phyloP scores from a whole-genome alignment of 169 alveolate species.

The Plasmodium knowlesi region DNA sequence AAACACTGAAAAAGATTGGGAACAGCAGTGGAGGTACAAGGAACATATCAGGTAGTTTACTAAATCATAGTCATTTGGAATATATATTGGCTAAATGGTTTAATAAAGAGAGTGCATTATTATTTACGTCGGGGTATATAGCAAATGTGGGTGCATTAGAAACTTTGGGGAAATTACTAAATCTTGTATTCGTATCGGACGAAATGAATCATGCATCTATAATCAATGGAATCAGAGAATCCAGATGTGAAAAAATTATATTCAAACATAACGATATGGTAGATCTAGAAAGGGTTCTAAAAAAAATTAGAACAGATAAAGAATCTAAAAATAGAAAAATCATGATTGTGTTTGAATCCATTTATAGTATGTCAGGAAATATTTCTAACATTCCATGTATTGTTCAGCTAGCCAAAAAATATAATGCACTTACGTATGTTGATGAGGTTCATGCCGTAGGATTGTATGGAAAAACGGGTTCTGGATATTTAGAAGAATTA shows the following conservation, averaged over 20 bases:
- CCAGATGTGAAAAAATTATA: slow-evolving; percentile 80
- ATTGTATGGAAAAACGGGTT: slow-evolving; percentile 90
- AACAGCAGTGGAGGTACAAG: slow-evolving; percentile 94
- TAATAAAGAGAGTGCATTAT: slow-evolving; percentile 86
- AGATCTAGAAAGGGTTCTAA: slow-evolving; percentile 80
- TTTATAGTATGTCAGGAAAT: slow-evolving; percentile 91
- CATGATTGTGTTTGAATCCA: slow-evolving; percentile 90
- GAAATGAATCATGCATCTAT: slow-evolving; percentile 91
- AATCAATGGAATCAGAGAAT: slow-evolving; percentile 89
- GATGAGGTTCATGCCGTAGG: slow-evolving; percentile 95
- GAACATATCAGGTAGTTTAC: slow-evolving; percentile 90
- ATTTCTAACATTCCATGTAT: slow-evolving; percentile 85
- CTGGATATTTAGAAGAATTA: slow-evolving; percentile 86
- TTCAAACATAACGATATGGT: slow-evolving; percentile 86
- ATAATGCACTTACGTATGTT: slow-evolving; percentile 85
- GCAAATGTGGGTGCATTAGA: slow-evolving; percentile 91
- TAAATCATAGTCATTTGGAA: slow-evolving; percentile 86
- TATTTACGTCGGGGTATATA: slow-evolving; percentile 88
- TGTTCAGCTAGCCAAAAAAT: slow-evolving; percentile 85
- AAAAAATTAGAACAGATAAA: slow-evolving; percentile 74
- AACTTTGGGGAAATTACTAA: slow-evolving; percentile 85
- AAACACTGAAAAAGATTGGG: slow-evolving; percentile 85
- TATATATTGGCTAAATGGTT: slow-evolving; percentile 87
- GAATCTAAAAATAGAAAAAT: slow-evolving; percentile 77
- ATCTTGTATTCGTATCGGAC: slow-evolving; percentile 87